These are phyloP conservation scores for Dichotomocladium elegans DNA, from an alignment of 371 early-diverging fungal genomes.

Conservation along the genomic window DNA sequence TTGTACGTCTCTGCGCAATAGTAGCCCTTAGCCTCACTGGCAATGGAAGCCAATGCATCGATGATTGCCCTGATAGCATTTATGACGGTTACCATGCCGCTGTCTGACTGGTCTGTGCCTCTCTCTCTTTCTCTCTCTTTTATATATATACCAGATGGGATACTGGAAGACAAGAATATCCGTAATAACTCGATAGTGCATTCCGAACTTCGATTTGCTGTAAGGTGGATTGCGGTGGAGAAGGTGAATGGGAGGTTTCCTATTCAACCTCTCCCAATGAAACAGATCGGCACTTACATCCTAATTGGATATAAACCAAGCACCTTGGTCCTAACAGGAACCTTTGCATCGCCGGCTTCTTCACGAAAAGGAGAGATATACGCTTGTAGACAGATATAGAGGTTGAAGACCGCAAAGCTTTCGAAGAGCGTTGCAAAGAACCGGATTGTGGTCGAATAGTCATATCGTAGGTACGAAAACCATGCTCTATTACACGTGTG, in stretches of 20 bases:
- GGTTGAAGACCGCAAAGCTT: constrained; percentile 46
- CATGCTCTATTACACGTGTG: constrained; percentile 21
- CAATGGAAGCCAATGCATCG: constrained; percentile 39
- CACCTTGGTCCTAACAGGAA: constrained; percentile 28
- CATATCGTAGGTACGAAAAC: constrained; percentile 44
- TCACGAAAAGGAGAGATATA: constrained; percentile 42
- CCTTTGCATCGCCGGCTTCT: constrained; percentile 27
- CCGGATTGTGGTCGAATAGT: constrained; percentile 43
- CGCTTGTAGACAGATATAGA: constrained; percentile 38
- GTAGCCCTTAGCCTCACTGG: constrained; percentile 34
- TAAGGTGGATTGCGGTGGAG: no score
- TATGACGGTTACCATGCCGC: no score
- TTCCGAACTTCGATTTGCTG: constrained; percentile 48
- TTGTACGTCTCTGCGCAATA: constrained; percentile 39
- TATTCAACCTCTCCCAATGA: neutral
- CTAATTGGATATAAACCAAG: constrained; percentile 26
- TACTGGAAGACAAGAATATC: constrained; percentile 44
- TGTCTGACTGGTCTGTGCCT: no score
- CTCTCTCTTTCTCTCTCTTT: no score
- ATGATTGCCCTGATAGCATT: constrained; percentile 45
- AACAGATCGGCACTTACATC: constrained; percentile 23
- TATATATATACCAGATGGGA: constrained; percentile 55
- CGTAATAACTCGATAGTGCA: constrained; percentile 43
- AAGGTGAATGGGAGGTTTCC: neutral
- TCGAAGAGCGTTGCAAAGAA: constrained; percentile 47